Conservation (phyloP, 441 rosid genomes). For the Euphorbia corollata region DNA sequence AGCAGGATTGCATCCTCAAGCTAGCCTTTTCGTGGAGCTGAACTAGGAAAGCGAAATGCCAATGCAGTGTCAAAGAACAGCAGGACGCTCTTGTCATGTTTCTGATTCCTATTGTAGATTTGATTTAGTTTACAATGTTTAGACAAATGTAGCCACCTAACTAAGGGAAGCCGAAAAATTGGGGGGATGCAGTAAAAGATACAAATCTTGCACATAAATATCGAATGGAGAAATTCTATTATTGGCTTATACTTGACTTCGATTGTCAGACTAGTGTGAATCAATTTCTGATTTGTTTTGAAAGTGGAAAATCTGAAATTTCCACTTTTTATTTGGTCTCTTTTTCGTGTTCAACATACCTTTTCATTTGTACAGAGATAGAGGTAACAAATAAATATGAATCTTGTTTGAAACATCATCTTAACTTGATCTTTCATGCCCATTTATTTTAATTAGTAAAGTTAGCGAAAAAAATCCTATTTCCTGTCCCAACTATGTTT, state of each 20-base stretch:
- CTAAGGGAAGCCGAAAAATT: neutral
- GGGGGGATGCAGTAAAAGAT: conserved; percentile 22
- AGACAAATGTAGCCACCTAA: neutral
- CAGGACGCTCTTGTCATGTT: conserved; percentile 14
- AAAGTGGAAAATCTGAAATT: too few species aligned
- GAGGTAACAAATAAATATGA: too few species aligned
- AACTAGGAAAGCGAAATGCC: conserved; percentile 31
- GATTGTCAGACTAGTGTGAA: too few species aligned
- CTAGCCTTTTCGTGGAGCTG: conserved; percentile 91
- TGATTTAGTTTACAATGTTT: conserved; percentile 18
- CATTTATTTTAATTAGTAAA: too few species aligned
- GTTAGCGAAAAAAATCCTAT: too few species aligned
- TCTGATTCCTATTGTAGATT: conserved; percentile 18
- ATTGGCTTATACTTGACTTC: neutral
- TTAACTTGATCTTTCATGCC: too few species aligned
- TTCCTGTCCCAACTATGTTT: too few species aligned
- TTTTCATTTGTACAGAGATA: too few species aligned
- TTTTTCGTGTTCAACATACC: too few species aligned
- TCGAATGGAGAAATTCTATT: conserved; percentile 11
- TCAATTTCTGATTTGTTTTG: too few species aligned
- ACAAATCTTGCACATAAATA: conserved; percentile 20
- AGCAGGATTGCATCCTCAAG: conserved; percentile 97
- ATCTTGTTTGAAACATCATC: too few species aligned
- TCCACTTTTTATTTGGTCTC: too few species aligned
- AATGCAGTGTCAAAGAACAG: conserved; percentile 13